Evolutionary conservation across 1,284 basidiomycete species (phyloP), one percentile per base, ranked within the genome.

Genomic region (Cryptococcus maquisensis): DNA sequence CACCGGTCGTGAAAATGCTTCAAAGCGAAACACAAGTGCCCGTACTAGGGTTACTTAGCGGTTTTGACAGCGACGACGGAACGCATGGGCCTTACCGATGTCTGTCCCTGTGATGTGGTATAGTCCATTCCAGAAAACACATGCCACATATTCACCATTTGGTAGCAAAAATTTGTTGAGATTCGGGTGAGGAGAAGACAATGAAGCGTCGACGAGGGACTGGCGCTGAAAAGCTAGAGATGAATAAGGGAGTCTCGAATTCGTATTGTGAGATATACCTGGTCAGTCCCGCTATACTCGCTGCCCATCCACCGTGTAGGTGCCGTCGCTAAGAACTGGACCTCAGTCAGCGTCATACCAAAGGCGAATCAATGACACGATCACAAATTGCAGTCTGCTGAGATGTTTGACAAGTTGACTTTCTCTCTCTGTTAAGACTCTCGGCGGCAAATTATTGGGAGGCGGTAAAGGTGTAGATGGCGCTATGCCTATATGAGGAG

Each of bases 51-150:
- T 16, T 16, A 7, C 15, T 39, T 26, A 47, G 24, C 15, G 12
- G 16, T 9, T 15, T 9, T 15, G n/a, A n/a, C 39, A 23, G 16
- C 10, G 18, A 18, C 26, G 45, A 51, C 12, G 24, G 6, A 24
- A 5, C 8, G 15, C 10, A 16, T 3, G 16, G 26, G n/a, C 59
- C 76, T 54, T 49, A 78, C 77, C 72, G 44, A 79, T 77, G 57
- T 79, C 79, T 8, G 90, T 94, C 18, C 91, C 91, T 0, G 90
- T 93, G 74, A 95, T 90, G 69, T 94, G 88, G 68, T 90, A 93
- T 32, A 89, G 79, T 3, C 89, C 86, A 54, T 86, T 85, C 91
- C 91, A 95, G 26, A 90, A 81, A 10, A 94, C 87, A 71, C 91
- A 95, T 5, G 87, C 85, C 44, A 95, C 88, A 65, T 86, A 86